A percentile compares a stretch with the other conserved stretches of the same genome.
Evolutionary conservation across 2,329 filamentous ascomycete species (phyloP).

Genomic region (Trichothecium roseum): DNA sequence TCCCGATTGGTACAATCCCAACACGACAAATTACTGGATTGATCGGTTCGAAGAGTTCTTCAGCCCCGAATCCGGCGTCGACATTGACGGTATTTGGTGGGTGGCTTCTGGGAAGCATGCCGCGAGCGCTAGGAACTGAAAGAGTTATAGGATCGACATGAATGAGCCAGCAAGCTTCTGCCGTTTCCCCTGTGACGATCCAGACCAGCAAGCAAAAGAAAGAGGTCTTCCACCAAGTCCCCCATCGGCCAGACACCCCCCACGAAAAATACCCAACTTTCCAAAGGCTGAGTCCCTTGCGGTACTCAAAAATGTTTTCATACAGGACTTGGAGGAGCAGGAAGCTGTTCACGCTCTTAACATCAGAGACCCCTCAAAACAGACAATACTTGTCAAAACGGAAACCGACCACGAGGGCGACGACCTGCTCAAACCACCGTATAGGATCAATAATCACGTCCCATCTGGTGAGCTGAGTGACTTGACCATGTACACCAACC

Average conservation of each 20-base stretch:
- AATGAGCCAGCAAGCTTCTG: conserved; percentile 29
- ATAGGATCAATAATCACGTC: conserved; percentile 5
- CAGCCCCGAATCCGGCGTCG: conserved; percentile 48
- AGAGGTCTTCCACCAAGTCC: conserved; percentile 5
- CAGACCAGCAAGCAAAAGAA: background rate
- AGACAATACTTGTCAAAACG: background rate
- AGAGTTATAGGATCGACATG: conserved; percentile 51
- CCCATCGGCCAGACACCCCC: conserved; percentile 7
- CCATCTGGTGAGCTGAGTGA: conserved; percentile 34
- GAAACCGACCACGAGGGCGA: conserved; percentile 3
- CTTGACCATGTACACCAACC: conserved; percentile 54
- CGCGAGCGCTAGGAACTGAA: background rate
- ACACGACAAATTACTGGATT: conserved; percentile 58
- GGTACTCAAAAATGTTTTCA: too few species aligned
- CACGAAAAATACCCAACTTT: conserved; percentile 4
- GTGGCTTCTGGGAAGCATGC: background rate
- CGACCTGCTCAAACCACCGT: conserved; percentile 8
- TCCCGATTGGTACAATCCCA: conserved; percentile 65
- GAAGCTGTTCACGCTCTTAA: background rate
- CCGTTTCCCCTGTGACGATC: conserved; percentile 9
- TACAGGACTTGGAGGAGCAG: too few species aligned
- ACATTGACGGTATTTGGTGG: conserved; percentile 58
- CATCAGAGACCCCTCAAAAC: background rate
- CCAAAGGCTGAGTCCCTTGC: background rate
- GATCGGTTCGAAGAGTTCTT: conserved; percentile 58